Percentiles rank a stretch among this genome's conserved stretches.
Evolutionary conservation across 2,329 filamentous ascomycete genomes (phyloP).

Genomic region (Dothistroma septosporum): DNA sequence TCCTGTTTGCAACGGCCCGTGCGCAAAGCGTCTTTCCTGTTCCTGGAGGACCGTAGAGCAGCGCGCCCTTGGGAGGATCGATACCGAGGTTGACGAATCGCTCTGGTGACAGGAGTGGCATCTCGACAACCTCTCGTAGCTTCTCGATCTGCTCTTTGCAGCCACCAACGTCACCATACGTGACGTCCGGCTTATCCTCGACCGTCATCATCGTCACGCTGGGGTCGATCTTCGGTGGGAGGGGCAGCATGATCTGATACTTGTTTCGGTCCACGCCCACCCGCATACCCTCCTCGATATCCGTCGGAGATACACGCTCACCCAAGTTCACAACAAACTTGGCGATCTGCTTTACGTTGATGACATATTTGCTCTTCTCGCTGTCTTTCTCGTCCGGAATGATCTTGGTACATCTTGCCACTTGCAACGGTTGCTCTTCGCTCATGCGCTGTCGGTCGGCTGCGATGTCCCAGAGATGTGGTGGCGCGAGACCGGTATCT

Average conservation of each 20-base stretch:
- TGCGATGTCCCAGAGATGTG: slow-evolving; percentile 97
- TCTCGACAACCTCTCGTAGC: slow-evolving; percentile 95
- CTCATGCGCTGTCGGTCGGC: slow-evolving; percentile 98
- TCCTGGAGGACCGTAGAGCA: slow-evolving; percentile 93
- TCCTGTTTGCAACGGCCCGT: slow-evolving; percentile 93
- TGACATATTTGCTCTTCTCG: slow-evolving; percentile 99
- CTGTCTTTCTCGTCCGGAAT: slow-evolving; percentile 94
- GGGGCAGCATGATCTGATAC: slow-evolving; percentile 94
- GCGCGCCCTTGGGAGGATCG: slow-evolving; percentile 93
- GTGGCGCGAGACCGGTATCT: slow-evolving; percentile 94
- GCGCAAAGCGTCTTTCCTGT: slow-evolving; percentile 99
- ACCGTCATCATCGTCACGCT: slow-evolving; percentile 99
- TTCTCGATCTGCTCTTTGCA: slow-evolving; percentile 99
- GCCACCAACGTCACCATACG: slow-evolving; percentile 95
- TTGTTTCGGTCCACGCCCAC: slow-evolving; percentile 97
- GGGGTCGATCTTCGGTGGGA: slow-evolving; percentile 97
- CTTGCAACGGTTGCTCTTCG: slow-evolving; percentile 95
- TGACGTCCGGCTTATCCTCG: slow-evolving; percentile 98
- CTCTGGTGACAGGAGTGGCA: slow-evolving; percentile 93
- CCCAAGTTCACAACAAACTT: slow-evolving; percentile 98
- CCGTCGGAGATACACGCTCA: slow-evolving; percentile 92
- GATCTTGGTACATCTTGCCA: slow-evolving; percentile 98
- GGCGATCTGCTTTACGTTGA: slow-evolving; percentile 99
- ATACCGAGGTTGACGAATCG: slow-evolving; percentile 98
- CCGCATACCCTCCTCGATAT: slow-evolving; percentile 99